phyloP scores from a whole-genome alignment of 139 green algal genomes.

The Picochlorum sp. region DNA sequence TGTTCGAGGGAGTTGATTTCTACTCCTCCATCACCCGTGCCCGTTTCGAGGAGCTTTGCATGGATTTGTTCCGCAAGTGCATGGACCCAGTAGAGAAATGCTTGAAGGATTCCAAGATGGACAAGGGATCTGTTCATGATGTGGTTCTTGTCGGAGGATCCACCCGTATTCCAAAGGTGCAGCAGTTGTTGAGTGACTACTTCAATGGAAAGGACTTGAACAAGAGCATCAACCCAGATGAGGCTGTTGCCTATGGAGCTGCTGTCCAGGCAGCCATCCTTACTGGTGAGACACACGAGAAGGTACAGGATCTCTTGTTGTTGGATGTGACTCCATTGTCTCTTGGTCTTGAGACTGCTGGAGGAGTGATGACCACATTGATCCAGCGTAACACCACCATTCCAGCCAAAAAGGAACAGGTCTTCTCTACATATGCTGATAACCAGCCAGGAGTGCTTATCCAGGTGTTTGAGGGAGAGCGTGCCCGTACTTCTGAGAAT shows the following conservation, averaged over 20 bases:
- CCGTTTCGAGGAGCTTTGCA: conserved; percentile 97
- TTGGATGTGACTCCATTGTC: conserved; percentile 93
- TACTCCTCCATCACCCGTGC: conserved; percentile 92
- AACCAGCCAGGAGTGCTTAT: conserved; percentile 97
- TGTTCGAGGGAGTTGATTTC: conserved; percentile 97
- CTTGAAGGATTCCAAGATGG: conserved; percentile 81
- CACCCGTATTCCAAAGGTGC: conserved; percentile 96
- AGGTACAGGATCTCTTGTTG: conserved; percentile 97
- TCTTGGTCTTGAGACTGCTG: conserved; percentile 93
- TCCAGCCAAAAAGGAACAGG: conserved; percentile 99
- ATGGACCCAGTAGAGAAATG: conserved; percentile 96
- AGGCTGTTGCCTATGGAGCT: conserved; percentile 96
- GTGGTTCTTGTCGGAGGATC: conserved; percentile 68
- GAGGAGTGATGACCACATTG: conserved; percentile 86
- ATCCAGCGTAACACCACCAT: conserved; percentile 97
- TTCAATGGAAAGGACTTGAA: conserved; percentile 99
- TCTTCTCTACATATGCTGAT: conserved; percentile 97
- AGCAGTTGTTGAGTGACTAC: conserved; percentile 94
- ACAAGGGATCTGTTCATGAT: conserved; percentile 79
- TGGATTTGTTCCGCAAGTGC: conserved; percentile 99
- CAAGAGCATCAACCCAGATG: conserved; percentile 99
- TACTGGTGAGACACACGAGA: conserved; percentile 78
- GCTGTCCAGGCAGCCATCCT: conserved; percentile 97
- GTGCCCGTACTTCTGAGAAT: conserved; percentile 87
- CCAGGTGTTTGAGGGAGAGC: conserved; percentile 78